Evolutionary conservation across 176 grass and related monocot species (phyloP).

Genomic region (Melocanna baccifera): DNA sequence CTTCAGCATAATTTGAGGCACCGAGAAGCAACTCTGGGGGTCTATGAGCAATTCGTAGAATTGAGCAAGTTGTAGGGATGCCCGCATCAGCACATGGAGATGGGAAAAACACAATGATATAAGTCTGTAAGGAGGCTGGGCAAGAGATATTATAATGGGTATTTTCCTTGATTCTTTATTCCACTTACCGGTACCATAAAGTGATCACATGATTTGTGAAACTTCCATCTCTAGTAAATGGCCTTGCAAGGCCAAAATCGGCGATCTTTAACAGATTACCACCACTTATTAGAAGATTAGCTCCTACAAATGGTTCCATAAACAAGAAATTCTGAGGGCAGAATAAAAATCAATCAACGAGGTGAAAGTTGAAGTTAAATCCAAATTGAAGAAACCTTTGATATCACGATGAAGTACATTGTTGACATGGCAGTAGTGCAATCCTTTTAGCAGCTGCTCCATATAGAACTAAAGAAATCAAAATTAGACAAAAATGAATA

Average conservation of each 20-base stretch:
- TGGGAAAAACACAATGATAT: conserved; percentile 8
- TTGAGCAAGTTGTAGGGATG: neutral
- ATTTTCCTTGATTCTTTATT: neutral
- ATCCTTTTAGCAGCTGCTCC: conserved; percentile 68
- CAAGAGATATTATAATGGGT: neutral
- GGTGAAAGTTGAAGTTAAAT: conserved; percentile 18
- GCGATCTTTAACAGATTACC: conserved; percentile 67
- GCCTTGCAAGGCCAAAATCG: conserved; percentile 82
- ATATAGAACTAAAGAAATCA: conserved; percentile 51
- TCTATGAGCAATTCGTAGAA: conserved; percentile 32
- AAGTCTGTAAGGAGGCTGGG: neutral
- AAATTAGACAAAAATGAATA: conserved; percentile 16
- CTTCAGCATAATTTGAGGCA: conserved; percentile 70
- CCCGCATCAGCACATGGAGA: conserved; percentile 23
- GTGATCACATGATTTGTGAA: conserved; percentile 85
- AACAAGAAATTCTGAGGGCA: neutral
- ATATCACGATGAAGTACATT: conserved; percentile 84
- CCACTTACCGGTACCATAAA: conserved; percentile 70
- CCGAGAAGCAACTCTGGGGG: conserved; percentile 79
- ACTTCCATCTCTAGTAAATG: conserved; percentile 71
- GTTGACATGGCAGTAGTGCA: conserved; percentile 80
- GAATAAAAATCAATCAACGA: conserved; percentile 6
- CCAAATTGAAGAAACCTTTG: conserved; percentile 53
- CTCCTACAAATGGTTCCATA: conserved; percentile 43
- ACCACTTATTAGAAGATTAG: conserved; percentile 72